Evolutionary conservation across 2,329 filamentous ascomycete species (phyloP), one percentile per base, ranked within the genome.

Genomic region (Macrophomina phaseolina): DNA sequence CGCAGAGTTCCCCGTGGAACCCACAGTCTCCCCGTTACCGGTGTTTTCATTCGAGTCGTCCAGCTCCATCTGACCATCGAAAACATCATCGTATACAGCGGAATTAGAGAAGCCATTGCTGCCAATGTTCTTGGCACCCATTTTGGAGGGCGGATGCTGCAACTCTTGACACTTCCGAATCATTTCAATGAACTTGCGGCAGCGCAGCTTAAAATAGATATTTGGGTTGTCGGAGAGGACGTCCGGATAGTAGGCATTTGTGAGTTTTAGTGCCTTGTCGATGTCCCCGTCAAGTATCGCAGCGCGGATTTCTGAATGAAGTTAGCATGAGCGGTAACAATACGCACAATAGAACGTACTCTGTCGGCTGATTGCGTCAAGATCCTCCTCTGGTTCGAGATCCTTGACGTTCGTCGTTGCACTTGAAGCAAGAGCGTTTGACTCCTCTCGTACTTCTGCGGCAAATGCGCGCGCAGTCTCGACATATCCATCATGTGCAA

Each of bases 161-260:
- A 81, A 78, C 7, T 80, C 79, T 42, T 84, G 80, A 67, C 72
- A 76, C 28, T 67, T 70, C n/a, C 76, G 69, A 30, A 78, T 73
- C 90, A 99, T 94, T 78, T 99, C 95, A 68, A 98, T 90, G 77
- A 98, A 97, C 76, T 95, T 96, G 68, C 93, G 89, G 75, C 94
- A 97, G 71, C 90, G 88, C 58, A 99, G 83, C 67, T 90, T 91
- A 80, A 99, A 98, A 75, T 94, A 89, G 16, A 97, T 93, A 64
- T 93, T 88, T 65, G 92, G 88, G 73, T 97, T 93, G 28, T 92
- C 87, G 55, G 87, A 84, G 18, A 99, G 85, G 1, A 98, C 93
- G 30, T 86, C 85, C 5, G 92, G 91, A 73, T 97, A 99, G 74
- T 89, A 92, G 12, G 84, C 83, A 60, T 89, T 87, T 3, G 92